phyloP scores from a whole-genome alignment of 1,284 basidiomycete species.

The Trichosporon sp. region DNA sequence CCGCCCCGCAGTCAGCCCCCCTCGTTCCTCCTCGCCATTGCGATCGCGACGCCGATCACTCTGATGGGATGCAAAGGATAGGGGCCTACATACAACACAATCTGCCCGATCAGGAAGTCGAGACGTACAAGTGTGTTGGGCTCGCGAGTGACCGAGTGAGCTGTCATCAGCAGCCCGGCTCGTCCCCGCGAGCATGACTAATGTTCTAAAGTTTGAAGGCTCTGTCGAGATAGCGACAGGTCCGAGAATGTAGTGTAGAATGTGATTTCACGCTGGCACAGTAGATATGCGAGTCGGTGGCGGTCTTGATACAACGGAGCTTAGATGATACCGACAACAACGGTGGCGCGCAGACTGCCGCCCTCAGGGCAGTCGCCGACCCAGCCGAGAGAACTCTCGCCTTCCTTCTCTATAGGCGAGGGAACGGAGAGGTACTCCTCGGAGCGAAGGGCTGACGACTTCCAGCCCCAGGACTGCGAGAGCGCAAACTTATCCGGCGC shows the following conservation, averaged over 20 bases:
- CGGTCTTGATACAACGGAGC: not conserved
- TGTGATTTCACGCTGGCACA: not conserved
- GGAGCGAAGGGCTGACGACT: slow-evolving; percentile 53
- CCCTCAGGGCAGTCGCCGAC: slow-evolving; percentile 53
- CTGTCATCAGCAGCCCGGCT: not conserved
- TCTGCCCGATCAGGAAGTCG: slow-evolving; percentile 15
- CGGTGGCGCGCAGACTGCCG: slow-evolving; percentile 72
- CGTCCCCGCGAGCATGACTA: not conserved
- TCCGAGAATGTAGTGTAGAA: not conserved
- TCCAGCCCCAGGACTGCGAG: slow-evolving; percentile 62
- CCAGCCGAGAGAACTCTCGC: slow-evolving; percentile 61
- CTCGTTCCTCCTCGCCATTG: too few species aligned
- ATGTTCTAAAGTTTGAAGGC: not conserved
- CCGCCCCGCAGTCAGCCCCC: too few species aligned
- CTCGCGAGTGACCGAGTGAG: not conserved
- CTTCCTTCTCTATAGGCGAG: slow-evolving; percentile 60
- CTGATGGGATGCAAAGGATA: slow-evolving; percentile 9
- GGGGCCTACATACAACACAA: slow-evolving; percentile 9
- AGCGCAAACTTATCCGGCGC: slow-evolving; percentile 82
- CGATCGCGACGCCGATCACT: slow-evolving; percentile 5
- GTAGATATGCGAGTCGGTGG: not conserved
- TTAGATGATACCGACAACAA: slow-evolving; percentile 71
- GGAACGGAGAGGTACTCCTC: slow-evolving; percentile 54
- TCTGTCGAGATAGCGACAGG: not conserved
- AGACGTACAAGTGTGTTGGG: not conserved